phyloP scores from a whole-genome alignment of 164 flowering plant genomes.

The Taxillus chinensis region DNA sequence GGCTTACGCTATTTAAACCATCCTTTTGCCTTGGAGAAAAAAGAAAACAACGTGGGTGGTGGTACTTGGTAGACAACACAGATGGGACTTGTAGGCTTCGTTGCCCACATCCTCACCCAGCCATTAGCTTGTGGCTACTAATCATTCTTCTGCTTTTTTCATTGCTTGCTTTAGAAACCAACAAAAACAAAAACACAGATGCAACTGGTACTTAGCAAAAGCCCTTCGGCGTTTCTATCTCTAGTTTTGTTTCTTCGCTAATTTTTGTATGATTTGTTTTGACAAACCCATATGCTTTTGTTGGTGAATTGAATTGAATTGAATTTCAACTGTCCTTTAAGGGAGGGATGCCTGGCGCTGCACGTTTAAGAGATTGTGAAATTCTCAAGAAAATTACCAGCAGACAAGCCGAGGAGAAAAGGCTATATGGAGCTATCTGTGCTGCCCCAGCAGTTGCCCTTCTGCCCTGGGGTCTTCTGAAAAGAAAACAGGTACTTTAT shows the following conservation, averaged over 20 bases:
- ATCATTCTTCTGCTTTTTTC: too few species aligned
- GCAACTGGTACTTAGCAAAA: too few species aligned
- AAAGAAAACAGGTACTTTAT: slow-evolving; percentile 49
- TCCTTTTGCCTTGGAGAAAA: not conserved
- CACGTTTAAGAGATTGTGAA: slow-evolving; percentile 67
- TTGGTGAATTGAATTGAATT: too few species aligned
- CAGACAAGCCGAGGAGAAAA: slow-evolving; percentile 79
- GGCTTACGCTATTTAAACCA: slow-evolving; percentile 10
- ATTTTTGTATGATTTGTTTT: too few species aligned
- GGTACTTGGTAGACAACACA: not conserved
- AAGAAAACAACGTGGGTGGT: not conserved
- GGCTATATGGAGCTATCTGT: slow-evolving; percentile 87
- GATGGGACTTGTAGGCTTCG: too few species aligned
- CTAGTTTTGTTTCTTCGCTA: too few species aligned
- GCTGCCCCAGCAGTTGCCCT: slow-evolving; percentile 95
- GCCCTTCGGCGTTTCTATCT: too few species aligned
- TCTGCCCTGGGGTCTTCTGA: slow-evolving; percentile 81
- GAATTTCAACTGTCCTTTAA: slow-evolving; percentile 14
- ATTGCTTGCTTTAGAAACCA: too few species aligned
- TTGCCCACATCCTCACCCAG: too few species aligned
- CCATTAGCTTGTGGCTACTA: too few species aligned
- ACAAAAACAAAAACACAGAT: too few species aligned
- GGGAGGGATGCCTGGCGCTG: slow-evolving; percentile 99
- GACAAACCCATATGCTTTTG: too few species aligned
- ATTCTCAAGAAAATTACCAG: slow-evolving; percentile 49